These are phyloP conservation scores for Gypsophila paniculata DNA, from an alignment of 179 eudicot genomes.

Conservation along the genomic window DNA sequence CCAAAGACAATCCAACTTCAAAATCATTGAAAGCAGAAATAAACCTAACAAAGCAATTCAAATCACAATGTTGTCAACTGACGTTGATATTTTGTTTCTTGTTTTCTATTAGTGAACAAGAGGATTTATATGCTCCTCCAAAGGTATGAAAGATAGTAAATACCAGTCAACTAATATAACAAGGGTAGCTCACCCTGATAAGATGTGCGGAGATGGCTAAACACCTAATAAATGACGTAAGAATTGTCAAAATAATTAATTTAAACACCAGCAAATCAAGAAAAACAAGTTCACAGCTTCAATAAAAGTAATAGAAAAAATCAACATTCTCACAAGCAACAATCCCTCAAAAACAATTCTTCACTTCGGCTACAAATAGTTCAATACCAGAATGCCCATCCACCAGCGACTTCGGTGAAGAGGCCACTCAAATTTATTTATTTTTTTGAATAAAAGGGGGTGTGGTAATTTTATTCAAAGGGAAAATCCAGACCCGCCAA, in stretches of 20 bases:
- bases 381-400: background rate
- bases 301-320: background rate
- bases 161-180: background rate
- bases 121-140: background rate
- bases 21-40: background rate
- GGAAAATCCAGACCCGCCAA: slow-evolving; percentile 2
- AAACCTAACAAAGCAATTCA: background rate
- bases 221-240: background rate
- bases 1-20: background rate
- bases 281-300: background rate
- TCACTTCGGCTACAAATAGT: background rate
- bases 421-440: background rate
- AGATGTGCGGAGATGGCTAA: background rate
- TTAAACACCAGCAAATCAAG: background rate
- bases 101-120: background rate
- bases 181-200: background rate
- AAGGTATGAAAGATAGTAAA: background rate
- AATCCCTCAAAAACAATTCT: background rate
- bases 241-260: background rate
- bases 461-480: background rate
- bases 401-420: background rate
- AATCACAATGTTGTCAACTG: background rate
- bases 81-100: background rate
- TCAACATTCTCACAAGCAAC: background rate
- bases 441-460: too few relatives aligned